A percentile compares a stretch with the other conserved stretches of the same genome.
These are phyloP conservation scores for Aspergillus asperescens DNA, from an alignment of 495 filamentous ascomycete species.

Conservation along the genomic window DNA sequence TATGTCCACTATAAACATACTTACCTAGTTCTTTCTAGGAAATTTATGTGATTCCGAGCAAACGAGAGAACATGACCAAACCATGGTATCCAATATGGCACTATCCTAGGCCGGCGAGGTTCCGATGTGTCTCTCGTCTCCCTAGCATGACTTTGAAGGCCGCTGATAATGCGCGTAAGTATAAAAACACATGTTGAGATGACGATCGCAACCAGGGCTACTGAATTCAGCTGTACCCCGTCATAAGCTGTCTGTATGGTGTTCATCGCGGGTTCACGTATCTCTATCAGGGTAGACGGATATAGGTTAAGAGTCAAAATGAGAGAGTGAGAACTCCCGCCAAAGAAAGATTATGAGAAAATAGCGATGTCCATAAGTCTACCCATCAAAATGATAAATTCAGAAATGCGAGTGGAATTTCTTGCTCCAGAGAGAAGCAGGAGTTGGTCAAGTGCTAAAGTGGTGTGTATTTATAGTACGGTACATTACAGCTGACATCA, in stretches of 20 bases:
- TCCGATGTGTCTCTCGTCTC: slow-evolving; percentile 14
- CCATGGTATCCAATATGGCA: slow-evolving; percentile 58
- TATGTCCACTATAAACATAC: slow-evolving; percentile 10
- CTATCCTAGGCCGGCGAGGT: slow-evolving; percentile 31
- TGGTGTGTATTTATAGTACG: background rate
- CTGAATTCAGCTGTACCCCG: background rate
- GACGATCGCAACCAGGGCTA: slow-evolving; percentile 13
- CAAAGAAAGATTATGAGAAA: background rate
- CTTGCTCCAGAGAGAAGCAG: background rate
- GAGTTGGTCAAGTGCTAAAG: background rate
- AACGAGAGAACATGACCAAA: slow-evolving; percentile 50
- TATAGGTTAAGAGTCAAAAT: background rate
- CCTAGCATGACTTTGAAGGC: slow-evolving; percentile 28
- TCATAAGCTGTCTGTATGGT: background rate
- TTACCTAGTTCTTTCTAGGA: slow-evolving; percentile 40
- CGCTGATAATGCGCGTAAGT: slow-evolving; percentile 38
- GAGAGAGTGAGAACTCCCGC: background rate
- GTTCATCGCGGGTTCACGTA: background rate
- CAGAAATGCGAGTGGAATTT: too few relatives aligned
- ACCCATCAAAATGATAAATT: background rate
- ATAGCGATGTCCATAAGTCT: background rate
- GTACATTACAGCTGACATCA: slow-evolving; percentile 3
- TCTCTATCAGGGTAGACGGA: too few relatives aligned
- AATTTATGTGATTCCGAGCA: slow-evolving; percentile 39
- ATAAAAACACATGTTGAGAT: slow-evolving; percentile 13